Percentiles rank a stretch among this genome's conserved stretches.
Conservation (phyloP, 148 eudicot genomes). For the Talinum fruticosum region DNA sequence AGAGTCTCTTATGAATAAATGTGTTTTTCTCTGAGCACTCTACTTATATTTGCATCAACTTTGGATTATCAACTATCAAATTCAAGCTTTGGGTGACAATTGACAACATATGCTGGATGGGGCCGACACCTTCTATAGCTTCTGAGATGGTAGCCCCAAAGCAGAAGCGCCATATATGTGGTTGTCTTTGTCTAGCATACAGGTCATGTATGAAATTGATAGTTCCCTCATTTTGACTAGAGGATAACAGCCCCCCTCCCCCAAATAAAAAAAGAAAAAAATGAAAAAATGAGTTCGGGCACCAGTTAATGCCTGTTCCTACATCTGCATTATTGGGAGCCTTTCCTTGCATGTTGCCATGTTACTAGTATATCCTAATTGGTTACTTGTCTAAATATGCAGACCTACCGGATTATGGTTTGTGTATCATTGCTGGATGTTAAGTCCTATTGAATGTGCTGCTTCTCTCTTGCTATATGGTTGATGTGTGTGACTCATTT, state of each 20-base stretch:
- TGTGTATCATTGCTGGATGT: neutral
- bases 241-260: neutral
- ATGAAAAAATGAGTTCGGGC: neutral
- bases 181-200: too few relatives aligned
- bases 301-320: neutral
- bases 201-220: too few relatives aligned
- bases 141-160: too few relatives aligned
- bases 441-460: neutral
- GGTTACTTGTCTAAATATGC: neutral
- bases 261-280: neutral
- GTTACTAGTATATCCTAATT: neutral
- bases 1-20: too few relatives aligned
- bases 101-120: too few relatives aligned
- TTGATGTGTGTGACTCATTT: neutral
- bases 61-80: too few relatives aligned
- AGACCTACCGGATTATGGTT: neutral
- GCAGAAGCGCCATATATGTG: too few relatives aligned
- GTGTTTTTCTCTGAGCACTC: too few relatives aligned
- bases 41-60: too few relatives aligned
- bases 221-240: too few relatives aligned
- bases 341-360: neutral
- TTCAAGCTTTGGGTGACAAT: too few relatives aligned
- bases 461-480: neutral
- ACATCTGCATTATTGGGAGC: neutral
- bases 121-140: too few relatives aligned